Conservation (phyloP, 208 protist genomes). For the Phytomonas sp. region DNA sequence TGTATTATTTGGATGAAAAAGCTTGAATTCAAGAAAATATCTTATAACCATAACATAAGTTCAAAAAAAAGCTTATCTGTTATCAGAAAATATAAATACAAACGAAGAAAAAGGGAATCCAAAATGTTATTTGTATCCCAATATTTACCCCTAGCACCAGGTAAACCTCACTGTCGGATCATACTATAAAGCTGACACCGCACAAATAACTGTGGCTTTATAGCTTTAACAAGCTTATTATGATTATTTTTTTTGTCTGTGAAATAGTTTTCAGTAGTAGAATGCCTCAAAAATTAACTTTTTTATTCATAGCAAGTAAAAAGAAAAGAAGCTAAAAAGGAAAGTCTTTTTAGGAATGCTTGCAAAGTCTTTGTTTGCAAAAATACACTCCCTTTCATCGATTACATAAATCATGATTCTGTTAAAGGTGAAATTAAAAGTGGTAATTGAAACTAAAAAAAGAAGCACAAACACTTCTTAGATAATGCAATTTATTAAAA, state of each 20-base stretch:
- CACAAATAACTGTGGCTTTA: neutral
- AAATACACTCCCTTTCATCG: neutral
- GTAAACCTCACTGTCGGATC: neutral
- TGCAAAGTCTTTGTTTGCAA: neutral
- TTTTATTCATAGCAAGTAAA: slow-evolving; percentile 9
- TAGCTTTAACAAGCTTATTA: neutral
- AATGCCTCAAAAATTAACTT: neutral
- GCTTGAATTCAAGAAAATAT: neutral
- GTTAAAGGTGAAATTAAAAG: slow-evolving; percentile 6
- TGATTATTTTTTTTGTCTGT: neutral
- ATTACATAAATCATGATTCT: neutral
- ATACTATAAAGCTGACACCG: neutral
- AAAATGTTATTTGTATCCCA: neutral
- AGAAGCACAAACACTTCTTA: neutral
- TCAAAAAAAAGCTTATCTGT: neutral
- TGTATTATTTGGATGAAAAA: neutral
- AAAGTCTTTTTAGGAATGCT: neutral
- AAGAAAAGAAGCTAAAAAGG: slow-evolving; percentile 13
- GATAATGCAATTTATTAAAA: slow-evolving; percentile 10
- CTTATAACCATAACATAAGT: neutral
- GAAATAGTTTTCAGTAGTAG: neutral
- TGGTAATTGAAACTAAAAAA: slow-evolving; percentile 3
- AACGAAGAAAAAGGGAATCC: slow-evolving; percentile 10
- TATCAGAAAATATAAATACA: slow-evolving; percentile 10
- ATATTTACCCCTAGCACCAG: neutral